Evolutionary conservation across 139 green algal species (phyloP), one percentile per base, ranked within the genome.

Genomic region (Auxenochlorella pyrenoidosa): DNA sequence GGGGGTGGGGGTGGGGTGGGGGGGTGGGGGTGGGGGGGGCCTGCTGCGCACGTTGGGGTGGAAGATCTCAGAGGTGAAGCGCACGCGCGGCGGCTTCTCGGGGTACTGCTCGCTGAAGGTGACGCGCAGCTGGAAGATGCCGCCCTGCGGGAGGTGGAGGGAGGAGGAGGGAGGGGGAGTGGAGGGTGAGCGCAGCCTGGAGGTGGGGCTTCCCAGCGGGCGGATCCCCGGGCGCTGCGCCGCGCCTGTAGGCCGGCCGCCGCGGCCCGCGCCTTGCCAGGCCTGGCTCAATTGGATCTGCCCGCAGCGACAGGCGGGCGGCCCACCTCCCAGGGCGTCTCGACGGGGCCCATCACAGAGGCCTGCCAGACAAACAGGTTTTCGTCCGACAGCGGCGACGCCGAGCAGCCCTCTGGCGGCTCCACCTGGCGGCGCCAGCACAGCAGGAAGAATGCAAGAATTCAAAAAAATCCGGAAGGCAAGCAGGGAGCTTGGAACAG

Each of bases 31-130:
- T 10, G 10, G 47, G 47, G 47, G 8, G 10, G 47, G 47, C 4
- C 12, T 10, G 26, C 22, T 3, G 44, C 86, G 40, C 24, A 89
- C 95, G 82, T 98, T 98, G 30, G 96, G 94, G 84, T 98, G 96
- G 76, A 94, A 98, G 36, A 98, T 92, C 32, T 99, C 95, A 8
- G 84, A 93, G 0, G 91, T 97, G 89, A 99, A 99, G 16, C 96
- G 91, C 32, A 99, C 96, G n/a, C 93, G 90, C 0, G 97, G 97
- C 0, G 97, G 96, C 90, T 97, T 98, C 15, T 98, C 95, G 0
- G 76, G 82, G 68, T 89, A 88, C 16, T 93, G 83, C 43, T 98
- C 95, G 38, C 88, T 68, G 75, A 99, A 99, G 1, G 94, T 98
- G 63, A 99, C 90, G 36, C 96, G 91, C 66, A 99, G 88, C 21